A percentile compares a stretch with the other conserved stretches of the same genome.
phyloP scores from a whole-genome alignment of 345 rosid species.

The Eucalyptus pumila region DNA sequence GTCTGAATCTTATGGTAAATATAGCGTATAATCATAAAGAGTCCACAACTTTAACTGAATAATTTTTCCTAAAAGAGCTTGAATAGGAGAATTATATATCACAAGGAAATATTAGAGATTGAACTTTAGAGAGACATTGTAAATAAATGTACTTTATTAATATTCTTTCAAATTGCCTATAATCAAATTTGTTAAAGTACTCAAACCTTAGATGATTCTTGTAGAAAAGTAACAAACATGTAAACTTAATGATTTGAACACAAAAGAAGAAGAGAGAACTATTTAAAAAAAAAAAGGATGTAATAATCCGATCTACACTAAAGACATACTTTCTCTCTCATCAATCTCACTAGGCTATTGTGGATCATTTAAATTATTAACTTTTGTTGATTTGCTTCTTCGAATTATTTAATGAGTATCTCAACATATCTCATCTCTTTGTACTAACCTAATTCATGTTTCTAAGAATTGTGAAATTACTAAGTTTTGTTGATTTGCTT shows the following conservation, averaged over 20 bases:
- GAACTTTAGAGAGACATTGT: not conserved
- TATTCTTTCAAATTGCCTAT: accelerated
- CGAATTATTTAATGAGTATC: no score
- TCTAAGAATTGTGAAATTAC: no score
- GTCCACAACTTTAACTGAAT: not conserved
- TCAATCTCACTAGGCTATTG: accelerated
- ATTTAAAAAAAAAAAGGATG: not conserved
- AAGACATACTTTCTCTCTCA: not conserved
- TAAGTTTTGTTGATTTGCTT: no score
- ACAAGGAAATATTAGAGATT: not conserved
- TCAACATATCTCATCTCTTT: no score
- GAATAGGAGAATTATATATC: no score
- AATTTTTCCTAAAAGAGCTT: not conserved
- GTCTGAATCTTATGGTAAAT: not conserved
- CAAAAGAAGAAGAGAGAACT: not conserved
- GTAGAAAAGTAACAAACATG: not conserved
- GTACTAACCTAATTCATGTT: no score
- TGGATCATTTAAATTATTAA: not conserved
- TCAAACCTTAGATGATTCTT: not conserved
- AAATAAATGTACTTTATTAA: not conserved
- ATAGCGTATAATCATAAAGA: no score
- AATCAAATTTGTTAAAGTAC: not conserved
- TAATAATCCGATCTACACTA: not conserved
- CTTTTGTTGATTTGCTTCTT: no score
- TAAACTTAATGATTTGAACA: not conserved